These are phyloP conservation scores for Candida albicans DNA, from an alignment of 1,139 yeast genomes.

Conservation along the genomic window DNA sequence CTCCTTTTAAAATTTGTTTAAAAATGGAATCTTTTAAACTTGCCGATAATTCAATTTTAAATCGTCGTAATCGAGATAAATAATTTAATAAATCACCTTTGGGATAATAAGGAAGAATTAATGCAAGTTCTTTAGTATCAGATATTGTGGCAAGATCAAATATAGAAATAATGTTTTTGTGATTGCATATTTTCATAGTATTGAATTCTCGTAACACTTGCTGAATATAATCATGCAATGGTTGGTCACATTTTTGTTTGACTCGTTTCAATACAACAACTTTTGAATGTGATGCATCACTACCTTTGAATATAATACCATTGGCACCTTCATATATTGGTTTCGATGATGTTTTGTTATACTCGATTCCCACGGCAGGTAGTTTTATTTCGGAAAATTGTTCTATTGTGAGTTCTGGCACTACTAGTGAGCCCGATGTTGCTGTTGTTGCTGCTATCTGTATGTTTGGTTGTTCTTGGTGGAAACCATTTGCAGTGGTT, in stretches of 20 bases:
- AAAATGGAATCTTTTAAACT: conserved; percentile 47
- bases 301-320: conserved; percentile 39
- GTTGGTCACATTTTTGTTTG: conserved; percentile 22
- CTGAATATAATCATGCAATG: conserved; percentile 16
- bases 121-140: conserved; percentile 21
- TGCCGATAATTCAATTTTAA: conserved; percentile 27
- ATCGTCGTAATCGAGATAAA: conserved; percentile 37
- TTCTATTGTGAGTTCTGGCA: not conserved
- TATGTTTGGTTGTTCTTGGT: too few species aligned
- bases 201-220: conserved; percentile 32
- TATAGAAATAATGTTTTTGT: conserved; percentile 32
- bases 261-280: conserved; percentile 34
- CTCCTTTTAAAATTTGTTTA: conserved; percentile 48
- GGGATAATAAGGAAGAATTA: conserved; percentile 44
- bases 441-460: too few species aligned
- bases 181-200: conserved; percentile 27
- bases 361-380: conserved; percentile 20
- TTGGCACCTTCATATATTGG: conserved; percentile 49
- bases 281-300: conserved; percentile 20
- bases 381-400: not conserved
- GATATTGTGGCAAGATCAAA: conserved; percentile 23
- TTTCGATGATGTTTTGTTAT: conserved; percentile 23
- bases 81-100: conserved; percentile 50
- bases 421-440: not conserved
- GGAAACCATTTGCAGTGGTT: not conserved